Percentiles rank a stretch among this genome's conserved stretches.
phyloP scores from a whole-genome alignment of 192 early-diverging fungal species.

The Coemansia sp. region DNA sequence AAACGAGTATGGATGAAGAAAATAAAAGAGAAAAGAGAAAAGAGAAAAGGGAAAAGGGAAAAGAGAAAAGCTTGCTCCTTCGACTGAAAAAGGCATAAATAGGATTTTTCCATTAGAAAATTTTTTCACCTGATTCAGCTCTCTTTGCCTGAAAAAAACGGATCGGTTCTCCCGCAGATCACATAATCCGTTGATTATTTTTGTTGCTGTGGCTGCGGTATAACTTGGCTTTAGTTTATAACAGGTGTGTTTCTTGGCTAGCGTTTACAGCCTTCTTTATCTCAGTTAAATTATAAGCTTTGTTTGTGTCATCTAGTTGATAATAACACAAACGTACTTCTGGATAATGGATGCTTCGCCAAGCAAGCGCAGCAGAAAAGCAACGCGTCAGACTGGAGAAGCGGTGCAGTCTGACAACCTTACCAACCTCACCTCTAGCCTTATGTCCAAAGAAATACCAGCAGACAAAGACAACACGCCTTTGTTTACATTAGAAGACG shows the following conservation, averaged over 20 bases:
- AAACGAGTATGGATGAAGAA: constrained; percentile 5
- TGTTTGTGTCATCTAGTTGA: neutral
- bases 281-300: neutral
- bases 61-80: neutral
- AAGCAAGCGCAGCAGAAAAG: constrained; percentile 14
- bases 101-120: constrained; percentile 1
- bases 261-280: neutral
- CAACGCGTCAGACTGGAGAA: neutral
- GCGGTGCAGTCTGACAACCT: neutral
- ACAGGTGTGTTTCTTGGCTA: neutral
- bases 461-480: neutral
- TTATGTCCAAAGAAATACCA: neutral
- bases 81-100: neutral
- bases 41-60: neutral
- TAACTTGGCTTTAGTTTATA: no score
- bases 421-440: neutral
- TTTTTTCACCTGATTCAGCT: constrained; percentile 8
- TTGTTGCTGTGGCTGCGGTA: neutral
- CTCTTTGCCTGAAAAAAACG: neutral
- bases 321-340: neutral
- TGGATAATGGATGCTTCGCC: constrained; percentile 26
- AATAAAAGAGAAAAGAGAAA: neutral
- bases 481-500: constrained; percentile 13
- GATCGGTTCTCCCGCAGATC: neutral
- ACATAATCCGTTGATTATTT: constrained; percentile 13